Conservation (phyloP, 1,284 basidiomycete genomes). For the Marasmius tenuissimus region DNA sequence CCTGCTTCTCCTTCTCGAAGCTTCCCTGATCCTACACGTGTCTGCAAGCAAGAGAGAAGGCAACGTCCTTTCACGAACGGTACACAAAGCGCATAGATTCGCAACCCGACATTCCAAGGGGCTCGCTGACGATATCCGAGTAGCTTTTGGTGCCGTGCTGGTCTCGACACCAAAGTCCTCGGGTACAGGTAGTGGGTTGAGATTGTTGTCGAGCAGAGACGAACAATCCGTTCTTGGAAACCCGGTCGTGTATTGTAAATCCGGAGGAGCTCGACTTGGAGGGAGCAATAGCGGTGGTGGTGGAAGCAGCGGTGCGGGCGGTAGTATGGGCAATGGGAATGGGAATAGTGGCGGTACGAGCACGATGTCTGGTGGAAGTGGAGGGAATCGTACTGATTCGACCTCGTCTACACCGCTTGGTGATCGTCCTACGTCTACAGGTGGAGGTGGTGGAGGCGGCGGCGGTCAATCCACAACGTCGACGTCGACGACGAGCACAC, state of each 20-base stretch:
- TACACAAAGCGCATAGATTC: slow-evolving; percentile 35
- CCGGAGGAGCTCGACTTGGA: slow-evolving; percentile 23
- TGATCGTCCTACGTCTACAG: slow-evolving; percentile 2
- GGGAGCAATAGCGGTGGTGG: slow-evolving; percentile 14
- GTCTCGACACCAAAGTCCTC: slow-evolving; percentile 23
- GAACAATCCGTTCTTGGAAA: slow-evolving; percentile 10
- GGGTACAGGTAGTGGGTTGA: background rate
- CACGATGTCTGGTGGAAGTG: slow-evolving; percentile 9
- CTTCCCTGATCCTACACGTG: slow-evolving; percentile 21
- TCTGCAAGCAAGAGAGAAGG: slow-evolving; percentile 25
- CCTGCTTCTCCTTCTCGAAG: slow-evolving; percentile 33
- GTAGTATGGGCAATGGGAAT: slow-evolving; percentile 3
- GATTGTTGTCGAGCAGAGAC: slow-evolving; percentile 11
- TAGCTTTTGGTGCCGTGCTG: slow-evolving; percentile 55
- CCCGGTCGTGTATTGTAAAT: slow-evolving; percentile 42
- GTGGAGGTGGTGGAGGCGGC: background rate
- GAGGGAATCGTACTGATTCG: slow-evolving; percentile 12
- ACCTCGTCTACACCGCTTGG: slow-evolving; percentile 3
- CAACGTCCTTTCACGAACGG: slow-evolving; percentile 37
- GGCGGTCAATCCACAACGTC: slow-evolving; percentile 11
- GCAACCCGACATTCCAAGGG: slow-evolving; percentile 48
- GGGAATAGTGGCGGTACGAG: background rate
- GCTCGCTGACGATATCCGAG: slow-evolving; percentile 66
- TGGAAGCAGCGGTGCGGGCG: slow-evolving; percentile 5
- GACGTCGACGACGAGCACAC: slow-evolving; percentile 11